Conservation (phyloP, 2,329 filamentous ascomycete genomes). For the Coniochaeta sp. region DNA sequence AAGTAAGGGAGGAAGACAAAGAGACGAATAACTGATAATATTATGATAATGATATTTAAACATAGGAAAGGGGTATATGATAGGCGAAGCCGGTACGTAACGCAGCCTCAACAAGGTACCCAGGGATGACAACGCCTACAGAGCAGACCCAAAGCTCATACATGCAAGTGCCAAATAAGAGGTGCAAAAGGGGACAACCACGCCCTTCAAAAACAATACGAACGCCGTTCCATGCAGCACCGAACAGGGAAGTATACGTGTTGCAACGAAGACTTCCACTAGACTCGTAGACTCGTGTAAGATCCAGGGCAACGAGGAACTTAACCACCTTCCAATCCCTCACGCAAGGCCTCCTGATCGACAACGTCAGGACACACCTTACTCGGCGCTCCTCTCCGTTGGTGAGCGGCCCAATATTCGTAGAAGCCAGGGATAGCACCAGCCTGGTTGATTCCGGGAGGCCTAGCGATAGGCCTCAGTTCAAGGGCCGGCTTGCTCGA, state of each 20-base stretch:
- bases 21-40: not conserved
- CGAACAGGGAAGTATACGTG: not conserved
- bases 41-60: not conserved
- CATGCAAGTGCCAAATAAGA: not conserved
- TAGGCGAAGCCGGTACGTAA: not conserved
- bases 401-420: constrained; percentile 42
- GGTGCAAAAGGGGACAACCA: not conserved
- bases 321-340: constrained; percentile 41
- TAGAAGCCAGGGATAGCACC: constrained; percentile 70
- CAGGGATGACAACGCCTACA: not conserved
- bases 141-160: not conserved
- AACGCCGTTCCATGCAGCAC: not conserved
- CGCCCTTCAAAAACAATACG: not conserved
- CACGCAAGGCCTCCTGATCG: constrained; percentile 52
- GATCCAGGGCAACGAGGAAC: not conserved
- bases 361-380: constrained; percentile 50
- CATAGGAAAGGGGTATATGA: not conserved
- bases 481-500: constrained; percentile 9
- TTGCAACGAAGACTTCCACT: not conserved
- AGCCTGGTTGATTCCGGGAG: constrained; percentile 71
- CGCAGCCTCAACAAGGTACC: not conserved
- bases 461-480: constrained; percentile 32
- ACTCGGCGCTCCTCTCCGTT: constrained; percentile 43
- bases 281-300: not conserved
- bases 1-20: not conserved